Percentiles rank a stretch among this genome's conserved stretches.
Conservation (phyloP, 495 filamentous ascomycete species). For the Cairneyella variabilis region DNA sequence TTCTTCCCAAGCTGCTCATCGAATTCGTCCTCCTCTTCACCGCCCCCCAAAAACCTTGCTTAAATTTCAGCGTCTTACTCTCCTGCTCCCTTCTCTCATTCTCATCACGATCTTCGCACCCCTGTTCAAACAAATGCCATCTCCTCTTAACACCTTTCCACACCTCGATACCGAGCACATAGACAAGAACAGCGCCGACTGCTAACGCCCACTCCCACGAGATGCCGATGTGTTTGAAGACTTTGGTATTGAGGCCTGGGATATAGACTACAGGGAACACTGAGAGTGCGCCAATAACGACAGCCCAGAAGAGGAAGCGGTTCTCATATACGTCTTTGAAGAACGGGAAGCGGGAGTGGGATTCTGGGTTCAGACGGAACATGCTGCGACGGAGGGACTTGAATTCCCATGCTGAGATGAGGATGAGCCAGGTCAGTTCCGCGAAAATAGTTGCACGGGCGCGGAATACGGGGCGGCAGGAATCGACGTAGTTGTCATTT, state of each 20-base stretch:
- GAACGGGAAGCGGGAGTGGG: slow-evolving; percentile 42
- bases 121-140: slow-evolving; percentile 14
- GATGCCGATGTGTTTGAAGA: slow-evolving; percentile 68
- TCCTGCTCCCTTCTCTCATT: slow-evolving; percentile 10
- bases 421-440: slow-evolving; percentile 62
- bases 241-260: slow-evolving; percentile 57
- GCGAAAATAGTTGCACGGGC: slow-evolving; percentile 71
- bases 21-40: slow-evolving; percentile 29
- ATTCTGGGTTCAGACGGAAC: slow-evolving; percentile 56
- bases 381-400: slow-evolving; percentile 58
- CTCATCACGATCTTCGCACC: too few species aligned
- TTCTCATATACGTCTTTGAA: slow-evolving; percentile 61
- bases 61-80: slow-evolving; percentile 23
- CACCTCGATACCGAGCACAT: slow-evolving; percentile 53
- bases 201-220: slow-evolving; percentile 65
- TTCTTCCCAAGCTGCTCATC: slow-evolving; percentile 17
- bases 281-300: slow-evolving; percentile 59
- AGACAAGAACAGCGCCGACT: slow-evolving; percentile 51
- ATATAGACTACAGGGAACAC: slow-evolving; percentile 71
- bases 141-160: slow-evolving; percentile 61
- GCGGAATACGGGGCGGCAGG: slow-evolving; percentile 61
- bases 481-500: slow-evolving; percentile 21
- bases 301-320: slow-evolving; percentile 66
- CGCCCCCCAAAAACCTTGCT: slow-evolving; percentile 37
- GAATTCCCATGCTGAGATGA: slow-evolving; percentile 68